Evolutionary conservation across 1,284 basidiomycete species (phyloP).

Genomic region (Ceratobasidium sp.): DNA sequence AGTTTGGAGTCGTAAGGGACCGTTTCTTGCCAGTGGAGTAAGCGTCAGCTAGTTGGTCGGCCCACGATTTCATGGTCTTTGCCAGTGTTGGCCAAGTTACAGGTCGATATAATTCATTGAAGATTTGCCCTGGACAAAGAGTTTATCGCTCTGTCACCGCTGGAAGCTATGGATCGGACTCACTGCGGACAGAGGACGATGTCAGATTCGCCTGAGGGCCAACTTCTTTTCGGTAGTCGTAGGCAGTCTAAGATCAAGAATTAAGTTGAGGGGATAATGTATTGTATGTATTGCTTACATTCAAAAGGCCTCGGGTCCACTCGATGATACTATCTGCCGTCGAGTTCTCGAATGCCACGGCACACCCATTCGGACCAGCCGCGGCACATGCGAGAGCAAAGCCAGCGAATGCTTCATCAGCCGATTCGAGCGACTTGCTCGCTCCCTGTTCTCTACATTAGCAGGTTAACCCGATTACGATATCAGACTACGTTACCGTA

Average conservation of each 20-base stretch:
- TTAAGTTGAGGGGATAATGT: not conserved
- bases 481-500: too few species aligned
- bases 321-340: not conserved
- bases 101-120: too few species aligned
- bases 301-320: not conserved
- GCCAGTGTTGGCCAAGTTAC: not conserved
- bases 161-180: not conserved
- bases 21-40: too few species aligned
- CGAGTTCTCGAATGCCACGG: slow-evolving; percentile 11
- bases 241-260: not conserved
- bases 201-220: not conserved
- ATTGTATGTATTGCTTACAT: not conserved
- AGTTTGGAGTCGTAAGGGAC: slow-evolving; percentile 1
- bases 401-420: slow-evolving; percentile 24
- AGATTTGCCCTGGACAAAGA: too few species aligned
- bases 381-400: too few species aligned
- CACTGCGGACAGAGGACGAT: slow-evolving; percentile 29
- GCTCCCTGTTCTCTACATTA: not conserved
- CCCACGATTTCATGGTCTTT: not conserved
- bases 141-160: too few species aligned
- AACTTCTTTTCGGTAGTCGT: slow-evolving; percentile 3
- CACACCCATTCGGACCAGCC: slow-evolving; percentile 32
- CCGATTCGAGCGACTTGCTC: slow-evolving; percentile 1
- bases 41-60: slow-evolving; percentile 35
- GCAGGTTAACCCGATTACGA: not conserved